A percentile compares a stretch with the other conserved stretches of the same genome.
phyloP scores from a whole-genome alignment of 495 filamentous ascomycete genomes.

The Podospora pseudocomata region DNA sequence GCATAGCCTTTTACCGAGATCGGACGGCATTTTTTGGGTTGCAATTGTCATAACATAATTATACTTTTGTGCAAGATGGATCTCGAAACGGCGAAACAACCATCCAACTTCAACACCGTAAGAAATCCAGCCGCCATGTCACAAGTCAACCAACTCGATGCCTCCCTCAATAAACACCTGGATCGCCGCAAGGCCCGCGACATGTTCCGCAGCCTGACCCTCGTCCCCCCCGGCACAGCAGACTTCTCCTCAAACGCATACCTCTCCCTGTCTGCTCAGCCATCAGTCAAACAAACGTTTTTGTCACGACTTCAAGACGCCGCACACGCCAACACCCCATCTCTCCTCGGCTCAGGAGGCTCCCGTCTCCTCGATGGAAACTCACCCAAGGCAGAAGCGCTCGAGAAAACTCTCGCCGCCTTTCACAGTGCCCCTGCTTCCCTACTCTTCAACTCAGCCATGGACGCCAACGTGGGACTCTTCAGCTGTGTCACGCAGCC shows the following conservation, averaged over 20 bases:
- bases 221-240: constrained; percentile 31
- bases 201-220: constrained; percentile 43
- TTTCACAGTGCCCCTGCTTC: constrained; percentile 64
- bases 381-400: constrained; percentile 55
- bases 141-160: constrained; percentile 19
- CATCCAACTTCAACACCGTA: background rate
- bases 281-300: constrained; percentile 38
- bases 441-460: constrained; percentile 75
- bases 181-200: constrained; percentile 30
- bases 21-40: background rate
- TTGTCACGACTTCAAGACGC: constrained; percentile 38
- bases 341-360: constrained; percentile 51
- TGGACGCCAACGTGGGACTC: constrained; percentile 70
- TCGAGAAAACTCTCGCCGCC: constrained; percentile 60
- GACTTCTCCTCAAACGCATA: constrained; percentile 67
- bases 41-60: background rate
- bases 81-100: too few species aligned
- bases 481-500: constrained; percentile 63
- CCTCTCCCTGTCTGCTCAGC: constrained; percentile 53
- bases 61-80: background rate
- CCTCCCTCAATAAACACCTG: constrained; percentile 25
- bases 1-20: constrained; percentile 12
- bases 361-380: constrained; percentile 69
- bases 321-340: background rate
- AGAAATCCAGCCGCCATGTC: constrained; percentile 11